Percentiles rank a stretch among this genome's conserved stretches.
These are phyloP conservation scores for Hyphodiscus sp. DNA, from an alignment of 2,329 filamentous ascomycete species.

Conservation along the genomic window DNA sequence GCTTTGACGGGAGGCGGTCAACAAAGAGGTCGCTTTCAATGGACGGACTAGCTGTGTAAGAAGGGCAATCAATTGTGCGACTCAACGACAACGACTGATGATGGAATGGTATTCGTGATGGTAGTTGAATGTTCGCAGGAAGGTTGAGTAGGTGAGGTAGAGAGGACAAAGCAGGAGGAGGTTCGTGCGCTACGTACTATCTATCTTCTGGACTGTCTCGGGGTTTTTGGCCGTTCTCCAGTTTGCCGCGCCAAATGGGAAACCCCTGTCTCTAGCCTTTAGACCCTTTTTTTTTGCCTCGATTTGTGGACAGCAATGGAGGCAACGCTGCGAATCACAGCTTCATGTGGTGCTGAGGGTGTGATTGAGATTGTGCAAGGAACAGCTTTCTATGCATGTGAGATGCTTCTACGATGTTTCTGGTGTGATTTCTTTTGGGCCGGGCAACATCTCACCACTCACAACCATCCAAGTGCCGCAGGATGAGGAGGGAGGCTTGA, in stretches of 20 bases:
- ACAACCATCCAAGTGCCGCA: not conserved
- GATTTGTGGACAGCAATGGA: not conserved
- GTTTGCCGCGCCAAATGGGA: not conserved
- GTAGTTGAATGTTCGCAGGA: not conserved
- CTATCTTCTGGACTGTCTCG: not conserved
- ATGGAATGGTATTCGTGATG: not conserved
- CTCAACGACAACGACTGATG: not conserved
- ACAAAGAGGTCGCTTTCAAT: not conserved
- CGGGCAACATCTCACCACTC: not conserved
- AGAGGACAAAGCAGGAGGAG: not conserved
- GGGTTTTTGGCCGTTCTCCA: not conserved
- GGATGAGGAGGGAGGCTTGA: not conserved
- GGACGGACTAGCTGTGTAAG: not conserved
- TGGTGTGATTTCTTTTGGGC: not conserved
- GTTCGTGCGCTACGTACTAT: not conserved
- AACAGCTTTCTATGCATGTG: not conserved
- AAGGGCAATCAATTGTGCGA: not conserved
- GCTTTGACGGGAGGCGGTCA: not conserved
- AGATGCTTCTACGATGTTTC: not conserved
- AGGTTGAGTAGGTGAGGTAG: not conserved
- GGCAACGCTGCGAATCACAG: not conserved
- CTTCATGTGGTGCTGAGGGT: not conserved
- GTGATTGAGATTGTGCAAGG: conserved; percentile 8
- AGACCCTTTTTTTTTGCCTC: not conserved
- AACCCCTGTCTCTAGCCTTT: not conserved